These are phyloP conservation scores for Eragrostis curvula DNA, from an alignment of 176 grass and related monocot genomes.

Conservation along the genomic window DNA sequence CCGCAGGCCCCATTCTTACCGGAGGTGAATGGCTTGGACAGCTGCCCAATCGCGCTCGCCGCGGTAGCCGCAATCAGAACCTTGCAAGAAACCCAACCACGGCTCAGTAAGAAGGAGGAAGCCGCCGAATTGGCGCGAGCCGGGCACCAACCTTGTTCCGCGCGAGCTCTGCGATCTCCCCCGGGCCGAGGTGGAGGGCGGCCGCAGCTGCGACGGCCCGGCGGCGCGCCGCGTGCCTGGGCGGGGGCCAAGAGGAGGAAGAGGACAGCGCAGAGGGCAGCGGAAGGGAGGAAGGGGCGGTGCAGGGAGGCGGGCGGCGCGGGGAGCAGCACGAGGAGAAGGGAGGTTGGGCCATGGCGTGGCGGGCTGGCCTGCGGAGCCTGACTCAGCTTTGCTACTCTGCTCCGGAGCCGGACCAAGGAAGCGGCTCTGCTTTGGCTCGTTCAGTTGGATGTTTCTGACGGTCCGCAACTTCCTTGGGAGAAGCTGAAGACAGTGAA, in stretches of 20 bases:
- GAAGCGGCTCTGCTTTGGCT: neutral
- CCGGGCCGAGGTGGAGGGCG: slow-evolving; percentile 52
- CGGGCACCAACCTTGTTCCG: slow-evolving; percentile 67
- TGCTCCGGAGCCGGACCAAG: neutral
- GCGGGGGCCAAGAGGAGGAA: slow-evolving; percentile 12
- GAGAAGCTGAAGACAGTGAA: neutral
- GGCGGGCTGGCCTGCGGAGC: slow-evolving; percentile 26
- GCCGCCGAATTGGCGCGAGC: too few relatives aligned
- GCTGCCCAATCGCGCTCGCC: slow-evolving; percentile 62
- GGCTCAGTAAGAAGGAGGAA: neutral
- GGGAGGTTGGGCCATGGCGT: slow-evolving; percentile 35
- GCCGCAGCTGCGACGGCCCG: neutral
- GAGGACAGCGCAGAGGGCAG: neutral
- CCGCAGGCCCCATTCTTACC: slow-evolving; percentile 39
- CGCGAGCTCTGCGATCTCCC: slow-evolving; percentile 59
- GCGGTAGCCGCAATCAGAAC: slow-evolving; percentile 74
- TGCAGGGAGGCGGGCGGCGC: neutral
- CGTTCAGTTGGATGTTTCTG: neutral
- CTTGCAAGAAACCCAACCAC: slow-evolving; percentile 32
- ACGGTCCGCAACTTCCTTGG: neutral
- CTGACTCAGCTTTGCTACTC: neutral
- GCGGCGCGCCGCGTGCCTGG: neutral
- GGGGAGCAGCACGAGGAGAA: neutral
- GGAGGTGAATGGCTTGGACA: slow-evolving; percentile 77
- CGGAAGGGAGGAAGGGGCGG: neutral